Base-by-base conservation (phyloP, 2,329 filamentous ascomycete genomes). In the Scorias spongiosa region DNA sequence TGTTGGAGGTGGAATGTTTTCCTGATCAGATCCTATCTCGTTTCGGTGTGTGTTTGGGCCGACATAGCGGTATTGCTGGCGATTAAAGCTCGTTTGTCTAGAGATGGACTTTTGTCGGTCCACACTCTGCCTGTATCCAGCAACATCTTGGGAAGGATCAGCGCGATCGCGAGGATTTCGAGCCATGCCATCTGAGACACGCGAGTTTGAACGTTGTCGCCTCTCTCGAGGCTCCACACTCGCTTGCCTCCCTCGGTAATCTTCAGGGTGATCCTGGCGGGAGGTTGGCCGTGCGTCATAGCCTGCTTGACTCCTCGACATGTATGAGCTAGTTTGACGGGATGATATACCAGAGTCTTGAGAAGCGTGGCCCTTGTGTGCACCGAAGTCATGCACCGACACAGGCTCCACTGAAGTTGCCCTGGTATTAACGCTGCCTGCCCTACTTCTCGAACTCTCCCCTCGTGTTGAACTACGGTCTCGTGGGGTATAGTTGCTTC, bases 1-100 rank as follows among this genome's bases (percentile, higher is more conserved):
- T 0, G 76, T 81, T 20, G 80, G 75, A 2, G 80, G 80, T 2
- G 76, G 72, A 48, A 91, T 78, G 57, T 95, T 95, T 61, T 95
- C 88, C 59, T 94, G 86, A 54, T 93, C 85, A 5, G 32, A 36
- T 12, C 32, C 32, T 3, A 9, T 36, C 48, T 81, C 72, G 2
- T 66, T 65, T 1, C 80, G 74, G 14, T 80, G 76, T 40, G 84
- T 58, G 42, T 74, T 68, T 8, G 72, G 63, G 14, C 75, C 72
- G 28, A 51, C 54, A 44, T 72, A 68, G n/a, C 74, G 71, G 42
- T 71, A 67, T 41, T 65, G 62, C 46, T 57, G 62, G 10, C 64
- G 62, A 11, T 48, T 57, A 40, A 39, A 61, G 56, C 32, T 58
- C 66, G 62, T 50, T 20, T 51, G 48, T 29, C 57, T 51, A 3